Base-by-base conservation (phyloP, 2,329 filamentous ascomycete species). In the Lachnellula arida region DNA sequence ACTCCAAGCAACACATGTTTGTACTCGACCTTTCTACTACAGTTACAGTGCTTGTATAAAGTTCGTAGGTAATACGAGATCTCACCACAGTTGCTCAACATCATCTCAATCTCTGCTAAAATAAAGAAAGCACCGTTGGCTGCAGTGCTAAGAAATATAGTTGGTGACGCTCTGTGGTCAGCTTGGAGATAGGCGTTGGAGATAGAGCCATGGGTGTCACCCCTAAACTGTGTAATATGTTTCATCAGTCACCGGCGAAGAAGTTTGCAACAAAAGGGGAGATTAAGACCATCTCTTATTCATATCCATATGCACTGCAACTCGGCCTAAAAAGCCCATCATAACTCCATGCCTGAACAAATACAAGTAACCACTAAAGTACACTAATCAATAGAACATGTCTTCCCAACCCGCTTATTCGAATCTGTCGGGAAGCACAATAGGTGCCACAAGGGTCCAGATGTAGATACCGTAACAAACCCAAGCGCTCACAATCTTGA, bases 401-500 rank as follows among this genome's bases (percentile, higher is more conserved):
- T 23, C 15, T 23, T 28, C 28, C 49, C 46, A 5, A 37, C 8
- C 25, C 39, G 17, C 35, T 53, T 57, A 67, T 49, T 91, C 90
- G 70, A 97, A 97, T 50, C 93, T 81, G 65, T 96, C 92, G 2
- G 93, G 92, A 67, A 96, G 72, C 46, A 95, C 74, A 39, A 95
- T 80, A 2, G 94, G 94, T 46, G 94, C 94, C 44, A 96, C 79
- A 65, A 99, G 73, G 17, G 90, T 96, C 94, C 94, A 99, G 28
- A 86, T 82, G 69, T 97, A 99, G 73, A 99, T 89, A 51, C 78
- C 85, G 73, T 99, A 97, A 76, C 94, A 99, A 53, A 94, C 86
- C 94, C 94, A 99, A 17, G 93, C 87, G 73, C 92, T 96, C 53
- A 97, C 86, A 72, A 99, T 97, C 84, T 99, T 99, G 65, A 97